phyloP scores from a whole-genome alignment of 2,329 filamentous ascomycete genomes.

The Alternaria gansuensis region DNA sequence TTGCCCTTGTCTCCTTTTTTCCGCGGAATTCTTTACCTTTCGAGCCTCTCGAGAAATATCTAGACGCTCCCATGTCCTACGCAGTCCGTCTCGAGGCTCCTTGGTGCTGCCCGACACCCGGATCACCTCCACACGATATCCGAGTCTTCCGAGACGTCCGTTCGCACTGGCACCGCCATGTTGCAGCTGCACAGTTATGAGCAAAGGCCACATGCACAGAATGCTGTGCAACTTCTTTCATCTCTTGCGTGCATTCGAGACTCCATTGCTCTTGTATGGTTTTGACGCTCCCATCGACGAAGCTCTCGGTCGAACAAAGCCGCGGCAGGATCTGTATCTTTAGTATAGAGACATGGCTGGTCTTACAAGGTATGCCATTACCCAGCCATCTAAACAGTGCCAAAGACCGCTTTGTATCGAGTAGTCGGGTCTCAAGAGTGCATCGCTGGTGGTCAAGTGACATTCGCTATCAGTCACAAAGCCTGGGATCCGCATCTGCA shows the following conservation, averaged over 20 bases:
- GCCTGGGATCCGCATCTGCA: conserved; percentile 15
- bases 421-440: background rate
- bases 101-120: conserved; percentile 2
- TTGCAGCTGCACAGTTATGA: conserved; percentile 7
- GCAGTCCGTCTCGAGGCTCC: background rate
- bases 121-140: conserved; percentile 2
- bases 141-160: conserved; percentile 1
- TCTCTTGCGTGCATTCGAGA: background rate
- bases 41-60: background rate
- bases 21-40: conserved; percentile 1
- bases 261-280: background rate
- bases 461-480: conserved; percentile 3
- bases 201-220: conserved; percentile 6
- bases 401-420: background rate
- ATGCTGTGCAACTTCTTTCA: background rate
- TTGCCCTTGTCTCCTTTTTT: conserved; percentile 8
- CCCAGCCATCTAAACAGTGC: background rate
- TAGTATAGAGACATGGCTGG: background rate
- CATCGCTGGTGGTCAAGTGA: background rate
- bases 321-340: background rate
- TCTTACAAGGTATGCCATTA: background rate
- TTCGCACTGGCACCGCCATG: conserved; percentile 10
- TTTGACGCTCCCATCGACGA: background rate
- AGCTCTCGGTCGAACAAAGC: background rate
- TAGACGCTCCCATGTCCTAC: background rate